Evolutionary conservation across 2,329 filamentous ascomycete genomes (phyloP), one percentile per base, ranked within the genome.

Genomic region (Fusarium sambucinum): DNA sequence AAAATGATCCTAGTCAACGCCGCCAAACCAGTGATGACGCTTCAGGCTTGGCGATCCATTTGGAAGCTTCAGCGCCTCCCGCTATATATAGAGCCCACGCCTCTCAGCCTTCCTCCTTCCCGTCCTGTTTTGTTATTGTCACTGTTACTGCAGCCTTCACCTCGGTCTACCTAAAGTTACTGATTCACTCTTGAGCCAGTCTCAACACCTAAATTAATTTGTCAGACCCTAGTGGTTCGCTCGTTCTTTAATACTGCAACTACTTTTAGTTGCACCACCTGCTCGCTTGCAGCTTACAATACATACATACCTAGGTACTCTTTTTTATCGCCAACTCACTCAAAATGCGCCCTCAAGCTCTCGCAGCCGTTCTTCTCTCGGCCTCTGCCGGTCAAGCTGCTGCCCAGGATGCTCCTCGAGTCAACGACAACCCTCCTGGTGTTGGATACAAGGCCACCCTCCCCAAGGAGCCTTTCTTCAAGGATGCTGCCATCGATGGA

Each of bases 361-460:
- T 76, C 13, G 27, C 75, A 32, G 69, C 75, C 55, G 32, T 73
- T 40, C 44, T 79, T 44, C 69, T 76, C 38, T 70, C 74, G 42
- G 75, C 74, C 33, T 66, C 76, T 27, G 55, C 77, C 35, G 71
- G 75, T 29, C 72, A 74, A 33, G 76, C 66, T 29, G 57, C 62
- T 54, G 75, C 75, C 35, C 73, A 77, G 53, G 81, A 87, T 70
- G 88, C 89, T 44, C 77, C 81, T 12, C 75, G 83, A 40, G 82
- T 86, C 19, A 77, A 74, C 17, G 80, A 85, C 78, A 92, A 92
- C 79, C 86, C 89, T 3, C 60, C 76, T 6, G 84, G 84, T 33
- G 77, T 81, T 29, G 75, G 80, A 32, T 91, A 88, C 78, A 78
- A 82, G 55, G 90, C 87, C 19, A 80, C 76, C 3, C 82, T 92